Percentiles rank a stretch among this genome's conserved stretches.
phyloP scores from a whole-genome alignment of 2,329 filamentous ascomycete species.

The Cytospora piceicola region DNA sequence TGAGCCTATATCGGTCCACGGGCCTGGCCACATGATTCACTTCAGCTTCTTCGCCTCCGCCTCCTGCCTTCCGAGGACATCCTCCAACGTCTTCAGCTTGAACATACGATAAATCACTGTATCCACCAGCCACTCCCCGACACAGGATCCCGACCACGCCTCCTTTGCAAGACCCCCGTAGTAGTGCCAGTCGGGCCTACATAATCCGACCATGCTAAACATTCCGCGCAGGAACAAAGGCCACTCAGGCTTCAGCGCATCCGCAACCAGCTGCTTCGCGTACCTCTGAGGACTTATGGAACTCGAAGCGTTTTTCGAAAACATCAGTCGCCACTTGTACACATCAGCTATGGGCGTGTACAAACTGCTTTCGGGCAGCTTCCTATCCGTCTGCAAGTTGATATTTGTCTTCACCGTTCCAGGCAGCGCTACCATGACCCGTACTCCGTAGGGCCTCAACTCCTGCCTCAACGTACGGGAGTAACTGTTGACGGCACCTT shows the following conservation, averaged over 20 bases:
- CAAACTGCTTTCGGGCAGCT: conserved; percentile 50
- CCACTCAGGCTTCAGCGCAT: conserved; percentile 29
- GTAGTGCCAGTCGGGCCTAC: conserved; percentile 31
- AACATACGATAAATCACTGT: conserved; percentile 28
- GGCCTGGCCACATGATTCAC: neutral
- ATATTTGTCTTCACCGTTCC: conserved; percentile 59
- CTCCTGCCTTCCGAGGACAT: conserved; percentile 19
- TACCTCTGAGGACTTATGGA: conserved; percentile 21
- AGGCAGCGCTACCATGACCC: conserved; percentile 61
- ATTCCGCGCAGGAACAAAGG: conserved; percentile 17
- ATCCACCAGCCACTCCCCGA: conserved; percentile 30
- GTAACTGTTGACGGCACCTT: conserved; percentile 58
- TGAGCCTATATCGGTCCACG: no score
- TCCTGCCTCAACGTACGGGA: conserved; percentile 58
- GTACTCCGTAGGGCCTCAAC: conserved; percentile 56
- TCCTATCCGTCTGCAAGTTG: conserved; percentile 45
- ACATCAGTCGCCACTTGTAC: conserved; percentile 29
- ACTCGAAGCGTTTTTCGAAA: conserved; percentile 18
- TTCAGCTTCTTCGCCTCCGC: conserved; percentile 14
- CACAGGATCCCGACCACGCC: conserved; percentile 17
- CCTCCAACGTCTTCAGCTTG: conserved; percentile 23
- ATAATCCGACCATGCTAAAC: conserved; percentile 13
- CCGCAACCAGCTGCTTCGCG: conserved; percentile 16
- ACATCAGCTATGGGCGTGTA: conserved; percentile 47
- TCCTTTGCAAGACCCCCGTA: conserved; percentile 21